These are phyloP conservation scores for Dioscorea zingiberensis DNA, from an alignment of 106 monocot genomes.

Conservation along the genomic window DNA sequence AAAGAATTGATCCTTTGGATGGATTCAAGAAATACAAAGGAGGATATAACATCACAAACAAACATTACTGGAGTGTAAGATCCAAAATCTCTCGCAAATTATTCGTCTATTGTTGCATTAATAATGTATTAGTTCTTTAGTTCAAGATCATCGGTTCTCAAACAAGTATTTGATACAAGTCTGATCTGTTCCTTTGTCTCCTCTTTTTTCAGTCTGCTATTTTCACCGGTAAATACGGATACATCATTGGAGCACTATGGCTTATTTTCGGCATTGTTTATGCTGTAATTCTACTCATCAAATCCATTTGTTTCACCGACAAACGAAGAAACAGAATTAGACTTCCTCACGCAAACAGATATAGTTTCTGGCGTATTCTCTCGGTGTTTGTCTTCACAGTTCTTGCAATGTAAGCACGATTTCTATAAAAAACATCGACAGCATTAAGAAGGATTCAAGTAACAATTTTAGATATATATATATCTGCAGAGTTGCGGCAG, in stretches of 20 bases:
- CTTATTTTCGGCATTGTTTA: conserved; percentile 43
- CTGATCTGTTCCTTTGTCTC: background rate
- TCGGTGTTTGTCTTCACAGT: conserved; percentile 30
- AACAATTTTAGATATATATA: no score
- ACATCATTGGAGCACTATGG: conserved; percentile 60
- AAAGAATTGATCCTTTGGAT: conserved; percentile 73
- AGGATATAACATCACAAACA: conserved; percentile 82
- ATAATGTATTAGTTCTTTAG: no score
- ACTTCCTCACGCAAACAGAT: conserved; percentile 15
- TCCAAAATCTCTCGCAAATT: background rate
- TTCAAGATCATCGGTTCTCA: no score
- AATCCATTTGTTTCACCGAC: conserved; percentile 16
- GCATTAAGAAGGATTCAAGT: no score
- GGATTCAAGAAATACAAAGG: conserved; percentile 68
- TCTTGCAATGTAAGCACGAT: conserved; percentile 66
- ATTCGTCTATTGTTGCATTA: no score
- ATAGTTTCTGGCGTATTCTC: conserved; percentile 27
- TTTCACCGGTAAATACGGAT: conserved; percentile 81
- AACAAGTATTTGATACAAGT: no score
- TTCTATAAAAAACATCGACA: no score
- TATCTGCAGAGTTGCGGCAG: conserved; percentile 55
- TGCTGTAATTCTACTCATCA: conserved; percentile 16
- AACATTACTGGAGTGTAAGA: conserved; percentile 97
- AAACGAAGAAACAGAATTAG: conserved; percentile 17
- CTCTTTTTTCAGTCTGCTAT: conserved; percentile 52